Conservation (phyloP, 1,284 basidiomycete genomes). For the Melampsora americana region DNA sequence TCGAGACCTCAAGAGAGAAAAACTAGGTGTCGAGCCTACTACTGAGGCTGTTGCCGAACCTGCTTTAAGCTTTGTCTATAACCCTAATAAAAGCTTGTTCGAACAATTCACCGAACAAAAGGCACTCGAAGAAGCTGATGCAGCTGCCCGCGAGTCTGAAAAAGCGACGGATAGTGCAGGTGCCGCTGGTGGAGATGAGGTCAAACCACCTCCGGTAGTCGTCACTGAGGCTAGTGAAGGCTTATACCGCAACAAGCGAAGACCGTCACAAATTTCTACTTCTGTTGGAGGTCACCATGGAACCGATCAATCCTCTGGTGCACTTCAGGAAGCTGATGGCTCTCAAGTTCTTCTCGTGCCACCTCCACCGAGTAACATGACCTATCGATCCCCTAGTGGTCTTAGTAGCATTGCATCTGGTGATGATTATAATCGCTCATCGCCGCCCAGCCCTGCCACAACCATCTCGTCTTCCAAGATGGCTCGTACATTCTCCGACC, state of each 20-base stretch:
- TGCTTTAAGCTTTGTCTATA: slow-evolving; percentile 66
- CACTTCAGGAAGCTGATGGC: slow-evolving; percentile 40
- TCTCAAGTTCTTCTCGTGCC: slow-evolving; percentile 40
- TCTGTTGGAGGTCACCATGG: slow-evolving; percentile 6
- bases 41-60: slow-evolving; percentile 74
- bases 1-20: slow-evolving; percentile 86
- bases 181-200: slow-evolving; percentile 29
- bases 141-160: slow-evolving; percentile 20
- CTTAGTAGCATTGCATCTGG: slow-evolving; percentile 55
- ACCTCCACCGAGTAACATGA: slow-evolving; percentile 25
- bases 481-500: slow-evolving; percentile 49
- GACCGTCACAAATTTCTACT: slow-evolving; percentile 43
- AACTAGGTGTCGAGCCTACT: slow-evolving; percentile 77
- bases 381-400: slow-evolving; percentile 30
- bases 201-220: slow-evolving; percentile 42
- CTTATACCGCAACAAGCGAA: slow-evolving; percentile 24
- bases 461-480: slow-evolving; percentile 48
- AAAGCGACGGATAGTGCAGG: slow-evolving; percentile 19
- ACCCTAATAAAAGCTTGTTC: slow-evolving; percentile 74
- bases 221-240: slow-evolving; percentile 43
- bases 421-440: slow-evolving; percentile 56
- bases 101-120: slow-evolving; percentile 68
- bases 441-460: slow-evolving; percentile 47
- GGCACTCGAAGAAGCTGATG: slow-evolving; percentile 51
- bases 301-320: slow-evolving; percentile 10